Conservation (phyloP, 768 basidiomycete species). For the Dentipellis fragilis region DNA sequence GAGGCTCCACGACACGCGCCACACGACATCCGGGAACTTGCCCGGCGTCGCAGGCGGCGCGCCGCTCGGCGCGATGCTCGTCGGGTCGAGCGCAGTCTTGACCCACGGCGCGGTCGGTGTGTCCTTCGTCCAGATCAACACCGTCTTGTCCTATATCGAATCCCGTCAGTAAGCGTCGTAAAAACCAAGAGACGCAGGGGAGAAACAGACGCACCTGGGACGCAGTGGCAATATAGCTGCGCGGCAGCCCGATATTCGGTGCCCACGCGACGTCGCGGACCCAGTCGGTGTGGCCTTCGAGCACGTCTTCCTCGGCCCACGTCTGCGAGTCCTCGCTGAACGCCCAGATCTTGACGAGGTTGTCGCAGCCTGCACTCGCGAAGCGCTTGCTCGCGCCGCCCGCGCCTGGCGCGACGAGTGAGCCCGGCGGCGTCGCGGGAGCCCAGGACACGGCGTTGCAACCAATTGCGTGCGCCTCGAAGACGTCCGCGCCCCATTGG, state of each 20-base stretch:
- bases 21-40: slow-evolving; percentile 94
- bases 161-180: not conserved
- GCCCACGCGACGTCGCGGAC: slow-evolving; percentile 99
- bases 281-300: slow-evolving; percentile 95
- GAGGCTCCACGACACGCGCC: slow-evolving; percentile 98
- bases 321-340: slow-evolving; percentile 81
- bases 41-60: slow-evolving; percentile 39
- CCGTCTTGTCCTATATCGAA: slow-evolving; percentile 57
- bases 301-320: slow-evolving; percentile 84
- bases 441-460: slow-evolving; percentile 99
- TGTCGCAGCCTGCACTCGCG: slow-evolving; percentile 93
- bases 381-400: slow-evolving; percentile 63
- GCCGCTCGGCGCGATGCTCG: slow-evolving; percentile 33
- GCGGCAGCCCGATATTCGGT: slow-evolving; percentile 89
- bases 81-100: slow-evolving; percentile 72
- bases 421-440: slow-evolving; percentile 79
- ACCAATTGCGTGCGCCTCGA: slow-evolving; percentile 91
- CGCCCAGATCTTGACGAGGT: slow-evolving; percentile 89
- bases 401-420: slow-evolving; percentile 42
- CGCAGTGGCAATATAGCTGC: slow-evolving; percentile 92
- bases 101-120: slow-evolving; percentile 65
- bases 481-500: slow-evolving; percentile 90
- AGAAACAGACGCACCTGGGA: slow-evolving; percentile 50
- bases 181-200: not conserved
- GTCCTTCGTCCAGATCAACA: slow-evolving; percentile 88